Evolutionary conservation across 306 rosid genomes (phyloP).

Genomic region (Lablab purpureus): DNA sequence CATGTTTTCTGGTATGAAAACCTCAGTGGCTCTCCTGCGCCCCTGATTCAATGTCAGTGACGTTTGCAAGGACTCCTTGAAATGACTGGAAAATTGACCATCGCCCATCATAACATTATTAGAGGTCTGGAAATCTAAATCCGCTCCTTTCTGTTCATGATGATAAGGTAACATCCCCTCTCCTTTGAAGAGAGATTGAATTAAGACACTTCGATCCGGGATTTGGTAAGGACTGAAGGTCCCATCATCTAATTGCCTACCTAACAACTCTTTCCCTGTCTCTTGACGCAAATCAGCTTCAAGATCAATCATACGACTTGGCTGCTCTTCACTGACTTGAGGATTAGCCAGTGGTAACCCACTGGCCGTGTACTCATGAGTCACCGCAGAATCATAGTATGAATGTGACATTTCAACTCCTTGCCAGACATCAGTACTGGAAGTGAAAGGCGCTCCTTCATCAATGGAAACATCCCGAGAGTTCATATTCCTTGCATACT

Average conservation of each 20-base stretch:
- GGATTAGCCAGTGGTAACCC: conserved; percentile 61
- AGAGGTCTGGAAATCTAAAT: conserved; percentile 64
- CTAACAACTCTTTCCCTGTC: conserved; percentile 57
- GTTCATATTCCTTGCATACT: conserved; percentile 51
- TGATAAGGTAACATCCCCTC: conserved; percentile 66
- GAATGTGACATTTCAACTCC: conserved; percentile 67
- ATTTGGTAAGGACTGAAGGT: conserved; percentile 68
- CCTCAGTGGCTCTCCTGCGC: conserved; percentile 65
- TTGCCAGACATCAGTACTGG: conserved; percentile 70
- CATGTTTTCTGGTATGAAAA: conserved; percentile 60
- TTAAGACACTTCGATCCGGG: conserved; percentile 75
- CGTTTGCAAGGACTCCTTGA: conserved; percentile 69
- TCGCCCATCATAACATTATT: conserved; percentile 59
- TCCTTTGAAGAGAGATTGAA: conserved; percentile 77
- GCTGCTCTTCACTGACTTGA: conserved; percentile 57
- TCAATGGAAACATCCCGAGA: conserved; percentile 53
- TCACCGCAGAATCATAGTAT: conserved; percentile 68
- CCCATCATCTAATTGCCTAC: conserved; percentile 56
- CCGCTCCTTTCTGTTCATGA: conserved; percentile 67
- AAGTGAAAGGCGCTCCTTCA: conserved; percentile 57
- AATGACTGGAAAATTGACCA: conserved; percentile 69
- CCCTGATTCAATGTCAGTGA: conserved; percentile 67
- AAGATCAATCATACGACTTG: conserved; percentile 56
- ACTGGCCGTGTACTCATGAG: conserved; percentile 59
- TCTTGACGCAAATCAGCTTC: conserved; percentile 68